phyloP scores from a whole-genome alignment of 106 monocot species.

The Amphibolis antarctica region DNA sequence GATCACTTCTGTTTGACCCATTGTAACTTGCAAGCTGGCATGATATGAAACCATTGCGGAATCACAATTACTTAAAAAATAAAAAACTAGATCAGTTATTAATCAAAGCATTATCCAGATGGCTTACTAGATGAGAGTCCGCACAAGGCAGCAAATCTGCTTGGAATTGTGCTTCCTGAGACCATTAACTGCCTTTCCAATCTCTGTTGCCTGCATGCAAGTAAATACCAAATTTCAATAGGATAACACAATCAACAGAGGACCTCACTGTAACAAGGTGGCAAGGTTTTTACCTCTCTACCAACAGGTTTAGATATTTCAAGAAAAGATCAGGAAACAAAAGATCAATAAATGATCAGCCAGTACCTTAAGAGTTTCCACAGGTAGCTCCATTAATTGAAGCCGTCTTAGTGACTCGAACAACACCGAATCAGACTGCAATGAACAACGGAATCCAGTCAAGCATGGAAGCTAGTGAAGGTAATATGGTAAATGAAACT shows the following conservation, averaged over 20 bases:
- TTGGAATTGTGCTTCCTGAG: slow-evolving; percentile 25
- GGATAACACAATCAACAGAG: background rate
- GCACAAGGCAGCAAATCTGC: slow-evolving; percentile 20
- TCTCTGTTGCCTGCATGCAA: slow-evolving; percentile 17
- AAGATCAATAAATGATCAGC: background rate
- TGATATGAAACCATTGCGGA: background rate
- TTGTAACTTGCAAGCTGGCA: background rate
- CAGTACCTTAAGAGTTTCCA: slow-evolving; percentile 24
- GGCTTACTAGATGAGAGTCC: slow-evolving; percentile 31
- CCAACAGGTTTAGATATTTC: background rate
- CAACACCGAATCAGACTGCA: slow-evolving; percentile 25
- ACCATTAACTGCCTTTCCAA: slow-evolving; percentile 27
- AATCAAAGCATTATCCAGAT: background rate
- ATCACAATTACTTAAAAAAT: background rate
- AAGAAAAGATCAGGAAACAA: background rate
- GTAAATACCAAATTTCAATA: background rate
- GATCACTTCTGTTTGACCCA: too few relatives aligned
- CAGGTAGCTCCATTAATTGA: slow-evolving; percentile 19
- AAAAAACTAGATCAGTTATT: background rate
- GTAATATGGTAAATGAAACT: background rate
- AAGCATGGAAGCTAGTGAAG: background rate
- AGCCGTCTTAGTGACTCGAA: slow-evolving; percentile 24
- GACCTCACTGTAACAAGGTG: background rate
- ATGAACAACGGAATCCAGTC: background rate
- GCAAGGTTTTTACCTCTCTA: background rate